Percentiles rank a stretch among this genome's conserved stretches.
Evolutionary conservation across 331 rosid genomes (phyloP).

Genomic region (Arachis monticola): DNA sequence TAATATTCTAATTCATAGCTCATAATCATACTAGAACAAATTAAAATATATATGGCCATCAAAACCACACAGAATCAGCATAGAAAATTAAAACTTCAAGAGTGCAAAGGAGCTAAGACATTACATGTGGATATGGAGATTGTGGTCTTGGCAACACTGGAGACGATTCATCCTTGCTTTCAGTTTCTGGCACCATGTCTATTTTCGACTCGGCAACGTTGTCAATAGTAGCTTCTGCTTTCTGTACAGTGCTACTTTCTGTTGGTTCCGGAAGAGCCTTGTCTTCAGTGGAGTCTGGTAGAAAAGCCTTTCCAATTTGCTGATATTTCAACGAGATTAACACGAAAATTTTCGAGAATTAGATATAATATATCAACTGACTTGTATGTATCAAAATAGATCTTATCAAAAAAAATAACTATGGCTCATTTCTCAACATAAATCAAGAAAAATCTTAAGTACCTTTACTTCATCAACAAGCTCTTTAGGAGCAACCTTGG

Average conservation of each 20-base stretch:
- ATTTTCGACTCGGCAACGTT: slow-evolving; percentile 37
- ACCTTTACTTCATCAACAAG: slow-evolving; percentile 86
- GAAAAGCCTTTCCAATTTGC: slow-evolving; percentile 85
- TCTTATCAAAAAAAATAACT: neutral
- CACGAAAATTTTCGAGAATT: slow-evolving; percentile 34
- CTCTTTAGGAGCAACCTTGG: slow-evolving; percentile 90
- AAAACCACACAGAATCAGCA: slow-evolving; percentile 38
- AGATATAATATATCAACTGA: neutral
- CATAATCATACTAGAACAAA: no score
- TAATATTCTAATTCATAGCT: no score
- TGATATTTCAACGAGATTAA: slow-evolving; percentile 44
- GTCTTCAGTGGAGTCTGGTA: slow-evolving; percentile 56
- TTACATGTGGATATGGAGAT: slow-evolving; percentile 87
- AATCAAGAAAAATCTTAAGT: neutral
- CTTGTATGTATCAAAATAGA: slow-evolving; percentile 5
- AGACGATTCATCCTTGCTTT: slow-evolving; percentile 62
- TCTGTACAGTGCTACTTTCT: slow-evolving; percentile 47
- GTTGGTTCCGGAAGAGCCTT: slow-evolving; percentile 78
- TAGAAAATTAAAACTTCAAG: slow-evolving; percentile 27
- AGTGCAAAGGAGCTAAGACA: slow-evolving; percentile 39
- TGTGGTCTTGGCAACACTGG: slow-evolving; percentile 64
- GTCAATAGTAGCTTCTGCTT: slow-evolving; percentile 53
- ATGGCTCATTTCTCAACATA: slow-evolving; percentile 11
- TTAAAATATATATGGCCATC: no score
- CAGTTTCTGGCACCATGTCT: slow-evolving; percentile 65